Conservation (phyloP, 2,329 filamentous ascomycete species). For the Colletotrichum navitas region DNA sequence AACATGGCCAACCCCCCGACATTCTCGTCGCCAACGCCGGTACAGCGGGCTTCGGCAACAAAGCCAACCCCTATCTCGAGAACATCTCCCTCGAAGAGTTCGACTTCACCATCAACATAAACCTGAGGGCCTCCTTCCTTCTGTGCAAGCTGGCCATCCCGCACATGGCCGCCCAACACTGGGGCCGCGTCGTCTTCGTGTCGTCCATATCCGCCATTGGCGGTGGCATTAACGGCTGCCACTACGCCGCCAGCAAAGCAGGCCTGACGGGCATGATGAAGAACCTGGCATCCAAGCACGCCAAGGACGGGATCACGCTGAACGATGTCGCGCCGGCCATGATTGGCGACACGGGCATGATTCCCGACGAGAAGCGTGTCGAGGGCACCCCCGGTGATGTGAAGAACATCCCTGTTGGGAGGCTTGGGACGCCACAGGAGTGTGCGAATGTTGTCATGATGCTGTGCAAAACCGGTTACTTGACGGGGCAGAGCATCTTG, state of each 20-base stretch:
- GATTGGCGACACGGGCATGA: slow-evolving; percentile 75
- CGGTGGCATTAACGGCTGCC: slow-evolving; percentile 73
- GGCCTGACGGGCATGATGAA: slow-evolving; percentile 75
- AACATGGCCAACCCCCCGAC: slow-evolving; percentile 68
- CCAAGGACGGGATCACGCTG: slow-evolving; percentile 71
- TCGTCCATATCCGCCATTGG: slow-evolving; percentile 73
- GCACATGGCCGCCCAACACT: slow-evolving; percentile 69
- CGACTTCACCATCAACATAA: slow-evolving; percentile 72
- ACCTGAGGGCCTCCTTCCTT: slow-evolving; percentile 72
- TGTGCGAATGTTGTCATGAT: slow-evolving; percentile 72
- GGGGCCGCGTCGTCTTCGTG: slow-evolving; percentile 75
- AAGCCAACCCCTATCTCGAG: slow-evolving; percentile 66
- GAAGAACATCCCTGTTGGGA: slow-evolving; percentile 69
- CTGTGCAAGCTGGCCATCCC: slow-evolving; percentile 71
- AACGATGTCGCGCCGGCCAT: slow-evolving; percentile 78
- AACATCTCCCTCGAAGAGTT: slow-evolving; percentile 75
- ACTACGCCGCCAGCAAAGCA: slow-evolving; percentile 72
- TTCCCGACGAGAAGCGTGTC: slow-evolving; percentile 65
- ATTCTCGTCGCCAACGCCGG: slow-evolving; percentile 77
- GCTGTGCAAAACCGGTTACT: slow-evolving; percentile 71
- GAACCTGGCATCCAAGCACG: slow-evolving; percentile 71
- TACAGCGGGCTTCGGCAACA: slow-evolving; percentile 60
- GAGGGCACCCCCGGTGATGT: slow-evolving; percentile 69
- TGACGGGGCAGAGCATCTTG: slow-evolving; percentile 68
- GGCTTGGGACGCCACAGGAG: slow-evolving; percentile 69